Percentiles rank a stretch among this genome's conserved stretches.
Evolutionary conservation across 495 filamentous ascomycete genomes (phyloP).

Genomic region (Aspergillus homomorphus): DNA sequence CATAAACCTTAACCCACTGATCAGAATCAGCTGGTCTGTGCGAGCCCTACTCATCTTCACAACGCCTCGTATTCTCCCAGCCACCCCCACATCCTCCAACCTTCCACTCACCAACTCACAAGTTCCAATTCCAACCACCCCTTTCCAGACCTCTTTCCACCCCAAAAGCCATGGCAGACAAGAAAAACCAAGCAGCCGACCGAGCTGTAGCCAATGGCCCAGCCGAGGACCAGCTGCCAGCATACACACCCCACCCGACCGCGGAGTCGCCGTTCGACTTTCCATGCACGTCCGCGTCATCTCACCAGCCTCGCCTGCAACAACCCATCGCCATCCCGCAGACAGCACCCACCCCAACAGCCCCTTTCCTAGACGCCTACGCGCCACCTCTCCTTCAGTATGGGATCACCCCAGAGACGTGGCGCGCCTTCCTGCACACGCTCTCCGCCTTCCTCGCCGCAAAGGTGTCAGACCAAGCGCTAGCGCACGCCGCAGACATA

Average conservation of each 20-base stretch:
- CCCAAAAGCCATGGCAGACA: too few species aligned
- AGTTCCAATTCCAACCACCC: too few species aligned
- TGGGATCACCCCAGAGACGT: background rate
- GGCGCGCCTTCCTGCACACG: background rate
- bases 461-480: background rate
- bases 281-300: background rate
- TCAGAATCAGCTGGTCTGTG: too few species aligned
- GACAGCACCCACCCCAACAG: background rate
- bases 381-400: background rate
- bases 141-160: too few species aligned
- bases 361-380: slow-evolving; percentile 1
- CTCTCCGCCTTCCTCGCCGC: background rate
- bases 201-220: too few species aligned
- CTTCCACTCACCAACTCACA: too few species aligned
- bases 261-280: slow-evolving; percentile 1
- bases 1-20: too few species aligned
- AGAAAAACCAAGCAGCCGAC: too few species aligned
- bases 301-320: background rate
- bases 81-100: too few species aligned
- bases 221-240: background rate
- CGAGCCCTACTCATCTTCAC: too few species aligned
- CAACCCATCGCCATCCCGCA: slow-evolving; percentile 1
- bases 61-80: too few species aligned
- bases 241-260: background rate
- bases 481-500: background rate